These are phyloP conservation scores for Tephrocybe sp. DNA, from an alignment of 768 basidiomycete genomes.

Conservation along the genomic window DNA sequence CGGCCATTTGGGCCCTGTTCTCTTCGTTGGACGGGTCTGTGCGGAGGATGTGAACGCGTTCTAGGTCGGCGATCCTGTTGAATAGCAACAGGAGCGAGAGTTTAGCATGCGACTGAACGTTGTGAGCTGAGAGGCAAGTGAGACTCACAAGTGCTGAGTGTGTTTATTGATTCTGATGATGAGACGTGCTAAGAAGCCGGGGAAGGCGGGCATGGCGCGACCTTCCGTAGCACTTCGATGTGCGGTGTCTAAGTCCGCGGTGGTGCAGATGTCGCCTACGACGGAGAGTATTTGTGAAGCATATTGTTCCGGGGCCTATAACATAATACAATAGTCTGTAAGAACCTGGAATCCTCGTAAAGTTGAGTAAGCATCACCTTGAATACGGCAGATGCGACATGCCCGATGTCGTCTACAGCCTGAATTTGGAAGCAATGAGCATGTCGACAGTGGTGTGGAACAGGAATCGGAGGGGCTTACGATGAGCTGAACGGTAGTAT, in stretches of 20 bases:
- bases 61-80: conserved; percentile 24
- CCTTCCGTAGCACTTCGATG: conserved; percentile 25
- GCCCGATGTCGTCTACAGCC: conserved; percentile 33
- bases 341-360: not conserved
- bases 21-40: conserved; percentile 17
- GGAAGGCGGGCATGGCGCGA: conserved; percentile 24
- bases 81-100: not conserved
- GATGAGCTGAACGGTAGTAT: conserved; percentile 30
- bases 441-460: not conserved
- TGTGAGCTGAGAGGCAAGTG: conserved; percentile 5
- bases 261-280: conserved; percentile 27
- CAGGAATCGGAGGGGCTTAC: conserved; percentile 20
- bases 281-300: conserved; percentile 22
- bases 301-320: conserved; percentile 25
- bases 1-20: conserved; percentile 19
- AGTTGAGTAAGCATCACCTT: conserved; percentile 15
- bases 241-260: conserved; percentile 22
- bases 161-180: conserved; percentile 27
- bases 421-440: conserved; percentile 1
- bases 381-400: conserved; percentile 31
- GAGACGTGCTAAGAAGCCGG: conserved; percentile 21
- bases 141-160: conserved; percentile 27
- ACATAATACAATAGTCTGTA: not conserved
- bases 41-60: conserved; percentile 21
- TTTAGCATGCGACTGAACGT: not conserved